A percentile compares a stretch with the other conserved stretches of the same genome.
Conservation (phyloP, 208 protist species). For the Spongospora subterranea region DNA sequence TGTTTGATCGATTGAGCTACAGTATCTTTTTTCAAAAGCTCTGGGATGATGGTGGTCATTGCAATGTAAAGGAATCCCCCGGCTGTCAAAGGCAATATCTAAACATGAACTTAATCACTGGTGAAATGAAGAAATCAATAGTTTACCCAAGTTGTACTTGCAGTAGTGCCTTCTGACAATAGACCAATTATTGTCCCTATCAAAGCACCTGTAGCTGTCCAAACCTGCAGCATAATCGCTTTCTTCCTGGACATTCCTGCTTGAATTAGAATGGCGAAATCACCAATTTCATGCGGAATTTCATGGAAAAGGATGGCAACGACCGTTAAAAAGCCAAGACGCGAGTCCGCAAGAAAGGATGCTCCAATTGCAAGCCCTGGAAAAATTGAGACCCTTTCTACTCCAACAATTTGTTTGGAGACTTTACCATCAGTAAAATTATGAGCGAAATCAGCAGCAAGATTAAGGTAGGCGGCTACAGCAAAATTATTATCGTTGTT, state of each 20-base stretch:
- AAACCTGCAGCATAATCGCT: background rate
- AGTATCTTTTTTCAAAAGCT: background rate
- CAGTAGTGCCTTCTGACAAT: background rate
- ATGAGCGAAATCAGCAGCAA: conserved; percentile 53
- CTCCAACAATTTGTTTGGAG: background rate
- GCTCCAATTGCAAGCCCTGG: conserved; percentile 21
- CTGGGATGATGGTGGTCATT: conserved; percentile 21
- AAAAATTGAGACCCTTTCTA: background rate
- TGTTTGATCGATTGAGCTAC: background rate
- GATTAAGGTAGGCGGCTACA: conserved; percentile 27
- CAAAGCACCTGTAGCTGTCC: background rate
- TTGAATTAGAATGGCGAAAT: conserved; percentile 55
- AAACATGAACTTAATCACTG: background rate
- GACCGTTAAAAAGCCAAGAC: background rate
- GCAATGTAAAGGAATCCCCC: conserved; percentile 53
- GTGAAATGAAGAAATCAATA: background rate
- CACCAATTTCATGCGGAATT: conserved; percentile 59
- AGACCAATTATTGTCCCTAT: conserved; percentile 9
- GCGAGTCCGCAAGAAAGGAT: conserved; percentile 12
- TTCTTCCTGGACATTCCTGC: conserved; percentile 6
- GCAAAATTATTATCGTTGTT: background rate
- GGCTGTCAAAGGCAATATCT: conserved; percentile 15
- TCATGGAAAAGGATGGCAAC: conserved; percentile 46
- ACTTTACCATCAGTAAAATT: conserved; percentile 49
- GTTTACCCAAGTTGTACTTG: background rate